Percentiles rank a stretch among this genome's conserved stretches.
Conservation (phyloP, 2,329 filamentous ascomycete genomes). For the Tolypocladium endophyticum region DNA sequence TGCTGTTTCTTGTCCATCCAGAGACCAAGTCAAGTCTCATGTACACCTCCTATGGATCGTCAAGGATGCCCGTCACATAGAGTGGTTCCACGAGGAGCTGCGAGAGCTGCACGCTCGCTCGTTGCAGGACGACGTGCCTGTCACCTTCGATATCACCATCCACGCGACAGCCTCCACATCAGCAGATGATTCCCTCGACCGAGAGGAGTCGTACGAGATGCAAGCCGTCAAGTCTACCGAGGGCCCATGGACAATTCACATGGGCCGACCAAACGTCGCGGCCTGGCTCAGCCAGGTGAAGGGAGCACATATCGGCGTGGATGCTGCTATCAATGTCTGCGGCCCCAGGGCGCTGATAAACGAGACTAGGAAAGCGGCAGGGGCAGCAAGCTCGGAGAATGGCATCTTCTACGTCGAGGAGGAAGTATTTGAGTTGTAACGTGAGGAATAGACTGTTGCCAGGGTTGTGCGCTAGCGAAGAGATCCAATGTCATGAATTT, state of each 20-base stretch:
- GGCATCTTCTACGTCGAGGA: not conserved
- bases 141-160: not conserved
- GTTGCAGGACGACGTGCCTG: not conserved
- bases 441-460: not conserved
- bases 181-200: not conserved
- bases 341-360: not conserved
- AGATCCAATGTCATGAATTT: not conserved
- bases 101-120: not conserved
- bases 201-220: not conserved
- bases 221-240: not conserved
- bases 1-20: not conserved
- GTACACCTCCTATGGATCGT: not conserved
- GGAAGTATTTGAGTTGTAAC: not conserved
- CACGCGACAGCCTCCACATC: not conserved
- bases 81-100: not conserved
- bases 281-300: not conserved
- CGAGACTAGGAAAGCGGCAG: not conserved
- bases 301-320: not conserved
- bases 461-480: no score
- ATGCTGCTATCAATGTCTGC: slow-evolving; percentile 1
- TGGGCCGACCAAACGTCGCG: not conserved
- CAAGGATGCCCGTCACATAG: not conserved
- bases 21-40: not conserved
- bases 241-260: not conserved
- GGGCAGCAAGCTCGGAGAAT: not conserved